phyloP scores from a whole-genome alignment of 305 asterid genomes.

The Solanum hybrid region DNA sequence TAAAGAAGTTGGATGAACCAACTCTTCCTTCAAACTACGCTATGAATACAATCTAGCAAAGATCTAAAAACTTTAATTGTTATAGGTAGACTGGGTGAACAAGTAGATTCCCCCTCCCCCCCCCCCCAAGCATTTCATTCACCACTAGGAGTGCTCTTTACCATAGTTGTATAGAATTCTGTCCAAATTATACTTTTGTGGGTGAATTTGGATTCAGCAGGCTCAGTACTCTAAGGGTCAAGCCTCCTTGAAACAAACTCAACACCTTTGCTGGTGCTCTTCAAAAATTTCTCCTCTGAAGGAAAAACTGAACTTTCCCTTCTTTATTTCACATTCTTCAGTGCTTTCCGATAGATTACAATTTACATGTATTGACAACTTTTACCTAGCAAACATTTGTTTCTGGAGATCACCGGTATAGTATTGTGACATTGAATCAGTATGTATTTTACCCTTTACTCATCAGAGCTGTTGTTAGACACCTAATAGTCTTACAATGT shows the following conservation, averaged over 20 bases:
- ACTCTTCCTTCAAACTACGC: conserved; percentile 36
- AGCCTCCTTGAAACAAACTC: background rate
- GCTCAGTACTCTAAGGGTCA: background rate
- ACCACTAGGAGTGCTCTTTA: background rate
- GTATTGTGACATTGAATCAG: background rate
- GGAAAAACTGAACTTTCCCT: background rate
- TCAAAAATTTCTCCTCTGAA: background rate
- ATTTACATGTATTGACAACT: background rate
- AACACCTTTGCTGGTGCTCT: background rate
- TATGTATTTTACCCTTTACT: background rate
- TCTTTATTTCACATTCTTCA: background rate
- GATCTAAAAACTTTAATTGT: background rate
- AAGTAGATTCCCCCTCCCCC: background rate
- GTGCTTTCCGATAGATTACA: background rate
- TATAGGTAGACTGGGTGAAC: background rate
- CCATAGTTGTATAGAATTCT: background rate
- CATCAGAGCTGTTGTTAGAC: background rate
- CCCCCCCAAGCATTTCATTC: background rate
- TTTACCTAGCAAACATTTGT: background rate
- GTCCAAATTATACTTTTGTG: background rate
- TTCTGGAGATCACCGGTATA: background rate
- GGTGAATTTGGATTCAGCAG: background rate
- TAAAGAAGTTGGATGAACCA: conserved; percentile 29
- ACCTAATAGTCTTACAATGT: background rate
- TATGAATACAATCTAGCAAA: conserved; percentile 31